Evolutionary conservation across 345 rosid genomes (phyloP).

Genomic region (Acer yangbiense): DNA sequence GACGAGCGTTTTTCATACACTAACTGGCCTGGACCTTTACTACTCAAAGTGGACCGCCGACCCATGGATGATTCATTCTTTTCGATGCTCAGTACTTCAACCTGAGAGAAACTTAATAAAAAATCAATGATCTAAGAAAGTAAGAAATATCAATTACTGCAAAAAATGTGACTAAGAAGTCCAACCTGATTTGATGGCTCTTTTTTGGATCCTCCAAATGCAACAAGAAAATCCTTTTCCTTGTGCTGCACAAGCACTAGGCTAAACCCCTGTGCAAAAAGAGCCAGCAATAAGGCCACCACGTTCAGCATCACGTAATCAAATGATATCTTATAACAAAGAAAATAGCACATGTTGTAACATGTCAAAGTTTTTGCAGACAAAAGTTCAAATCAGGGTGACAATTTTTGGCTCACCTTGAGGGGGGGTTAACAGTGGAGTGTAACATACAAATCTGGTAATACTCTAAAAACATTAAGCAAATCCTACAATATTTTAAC

Average conservation of each 20-base stretch:
- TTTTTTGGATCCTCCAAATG: constrained; percentile 87
- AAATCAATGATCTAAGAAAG: neutral
- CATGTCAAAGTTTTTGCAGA: neutral
- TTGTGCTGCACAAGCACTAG: constrained; percentile 85
- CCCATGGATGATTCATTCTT: constrained; percentile 64
- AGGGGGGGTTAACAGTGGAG: neutral
- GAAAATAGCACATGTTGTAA: neutral
- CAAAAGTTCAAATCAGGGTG: neutral
- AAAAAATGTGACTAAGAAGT: constrained; percentile 16
- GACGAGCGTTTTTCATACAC: constrained; percentile 60
- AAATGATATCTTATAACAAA: neutral
- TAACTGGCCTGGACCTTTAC: constrained; percentile 50
- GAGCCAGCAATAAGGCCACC: neutral
- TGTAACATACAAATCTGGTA: neutral
- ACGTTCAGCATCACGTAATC: neutral
- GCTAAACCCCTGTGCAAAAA: constrained; percentile 74
- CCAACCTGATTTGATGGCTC: constrained; percentile 94
- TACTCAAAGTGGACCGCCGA: constrained; percentile 41
- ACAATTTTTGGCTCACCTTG: neutral
- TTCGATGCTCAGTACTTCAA: constrained; percentile 72
- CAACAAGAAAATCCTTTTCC: constrained; percentile 90
- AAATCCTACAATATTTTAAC: neutral
- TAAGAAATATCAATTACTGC: constrained; percentile 9
- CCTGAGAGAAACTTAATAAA: constrained; percentile 44
- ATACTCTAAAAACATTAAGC: neutral